Evolutionary conservation across 345 rosid genomes (phyloP), one percentile per base, ranked within the genome.

Genomic region (Atalantia buxifolia): DNA sequence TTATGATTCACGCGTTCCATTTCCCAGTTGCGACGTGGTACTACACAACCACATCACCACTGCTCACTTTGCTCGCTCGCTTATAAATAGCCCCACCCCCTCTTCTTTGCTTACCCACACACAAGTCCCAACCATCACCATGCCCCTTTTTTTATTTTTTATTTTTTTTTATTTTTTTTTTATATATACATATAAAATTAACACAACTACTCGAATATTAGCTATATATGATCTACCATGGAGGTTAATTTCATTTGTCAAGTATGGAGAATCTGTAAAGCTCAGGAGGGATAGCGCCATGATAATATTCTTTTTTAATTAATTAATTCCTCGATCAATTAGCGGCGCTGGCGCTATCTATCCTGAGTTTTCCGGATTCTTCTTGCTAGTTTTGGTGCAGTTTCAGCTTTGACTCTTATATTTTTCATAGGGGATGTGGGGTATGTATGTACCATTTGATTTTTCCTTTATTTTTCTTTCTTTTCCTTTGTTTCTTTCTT

Each of bases 221-320:
- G 48, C 48, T 12, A 12, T 12, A 13, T 13, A 3, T 45, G 4
- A 3, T 45, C 13, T 2, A 1, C 13, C 4, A 42, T 12, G 1
- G 50, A 45, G 50, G 50, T 45, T 13, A 45, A 45, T 45, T 45
- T 45, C 50, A 3, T 45, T 13, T 45, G 1, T 45, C 18, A 45
- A 81, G 88, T 80, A 70, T 50, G 80, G 78, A 83, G 86, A 83
- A 79, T 82, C 93, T 78, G 83, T 87, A 70, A 90, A 90, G 92
- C 93, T 90, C 93, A 90, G 93, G 93, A 90, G 92, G 92, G 93
- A 90, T 90, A 90, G 93, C 92, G 93, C 93, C 93, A 68, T 25
- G 76, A 31, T 30, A 59, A 42, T 45, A 45, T 45, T 12, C 14
- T 45, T 45, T 42, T 13, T 3, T 12, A 45, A 45, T 45, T 45